These are phyloP conservation scores for Leucogyrophana mollusca DNA, from an alignment of 768 basidiomycete genomes.

Conservation along the genomic window DNA sequence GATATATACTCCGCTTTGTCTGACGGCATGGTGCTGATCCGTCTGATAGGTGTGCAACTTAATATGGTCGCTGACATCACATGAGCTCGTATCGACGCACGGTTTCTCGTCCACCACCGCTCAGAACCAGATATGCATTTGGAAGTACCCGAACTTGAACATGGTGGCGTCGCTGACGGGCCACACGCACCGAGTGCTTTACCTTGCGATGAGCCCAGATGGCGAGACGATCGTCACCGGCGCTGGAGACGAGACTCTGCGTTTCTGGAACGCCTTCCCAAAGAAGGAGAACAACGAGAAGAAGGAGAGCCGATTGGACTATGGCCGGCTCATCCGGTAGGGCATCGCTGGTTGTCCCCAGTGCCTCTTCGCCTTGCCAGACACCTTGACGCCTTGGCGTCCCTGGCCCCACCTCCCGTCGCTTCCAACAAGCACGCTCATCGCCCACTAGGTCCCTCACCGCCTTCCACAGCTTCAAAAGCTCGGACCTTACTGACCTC, in stretches of 20 bases:
- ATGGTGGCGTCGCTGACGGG: slow-evolving; percentile 96
- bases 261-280: slow-evolving; percentile 99
- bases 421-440: neutral
- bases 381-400: neutral
- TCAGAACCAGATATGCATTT: slow-evolving; percentile 95
- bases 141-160: slow-evolving; percentile 90
- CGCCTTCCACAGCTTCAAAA: neutral
- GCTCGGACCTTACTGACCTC: neutral
- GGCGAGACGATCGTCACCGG: slow-evolving; percentile 98
- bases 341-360: neutral
- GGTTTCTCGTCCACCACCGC: slow-evolving; percentile 92
- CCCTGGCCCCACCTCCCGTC: slow-evolving; percentile 1
- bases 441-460: neutral
- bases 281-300: slow-evolving; percentile 50
- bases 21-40: slow-evolving; percentile 9
- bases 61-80: slow-evolving; percentile 93
- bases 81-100: slow-evolving; percentile 97
- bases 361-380: neutral
- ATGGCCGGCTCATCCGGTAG: slow-evolving; percentile 51
- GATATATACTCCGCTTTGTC: neutral
- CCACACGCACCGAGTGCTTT: slow-evolving; percentile 92
- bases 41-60: slow-evolving; percentile 88
- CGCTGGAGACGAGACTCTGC: slow-evolving; percentile 93
- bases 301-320: slow-evolving; percentile 42
- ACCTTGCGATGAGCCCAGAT: slow-evolving; percentile 97